Conservation (phyloP, 306 rosid species). For the Medicago arabica region DNA sequence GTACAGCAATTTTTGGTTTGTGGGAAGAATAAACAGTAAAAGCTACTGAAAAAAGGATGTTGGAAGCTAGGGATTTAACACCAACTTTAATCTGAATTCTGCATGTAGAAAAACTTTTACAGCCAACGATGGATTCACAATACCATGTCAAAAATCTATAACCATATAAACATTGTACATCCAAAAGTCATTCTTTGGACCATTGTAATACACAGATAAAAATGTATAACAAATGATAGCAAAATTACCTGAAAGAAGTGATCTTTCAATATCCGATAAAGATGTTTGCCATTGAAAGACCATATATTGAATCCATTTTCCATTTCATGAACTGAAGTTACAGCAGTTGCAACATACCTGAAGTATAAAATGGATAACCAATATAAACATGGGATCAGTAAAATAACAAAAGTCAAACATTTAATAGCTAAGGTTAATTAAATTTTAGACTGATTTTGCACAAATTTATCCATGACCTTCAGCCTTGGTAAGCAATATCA, state of each 20-base stretch:
- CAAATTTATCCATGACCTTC: background rate
- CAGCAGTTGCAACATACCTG: constrained; percentile 90
- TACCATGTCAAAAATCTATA: constrained; percentile 6
- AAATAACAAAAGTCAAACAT: constrained; percentile 10
- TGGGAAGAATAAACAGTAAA: background rate
- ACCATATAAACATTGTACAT: background rate
- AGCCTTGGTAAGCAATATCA: constrained; percentile 1
- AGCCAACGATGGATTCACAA: background rate
- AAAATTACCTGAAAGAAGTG: constrained; percentile 80
- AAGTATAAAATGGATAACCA: constrained; percentile 26
- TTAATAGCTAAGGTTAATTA: background rate
- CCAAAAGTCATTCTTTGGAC: background rate
- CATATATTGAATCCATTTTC: constrained; percentile 93
- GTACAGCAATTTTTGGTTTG: background rate
- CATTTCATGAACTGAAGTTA: constrained; percentile 96
- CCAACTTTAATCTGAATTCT: background rate
- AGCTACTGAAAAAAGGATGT: background rate
- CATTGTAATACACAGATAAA: background rate
- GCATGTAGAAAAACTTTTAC: background rate
- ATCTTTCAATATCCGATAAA: constrained; percentile 78
- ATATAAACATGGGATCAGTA: background rate
- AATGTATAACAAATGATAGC: background rate
- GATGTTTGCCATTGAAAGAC: constrained; percentile 91
- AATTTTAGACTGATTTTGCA: background rate
- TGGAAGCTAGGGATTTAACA: background rate